These are phyloP conservation scores for Tylopilus vinaceipallidus DNA, from an alignment of 768 basidiomycete genomes.

Conservation along the genomic window DNA sequence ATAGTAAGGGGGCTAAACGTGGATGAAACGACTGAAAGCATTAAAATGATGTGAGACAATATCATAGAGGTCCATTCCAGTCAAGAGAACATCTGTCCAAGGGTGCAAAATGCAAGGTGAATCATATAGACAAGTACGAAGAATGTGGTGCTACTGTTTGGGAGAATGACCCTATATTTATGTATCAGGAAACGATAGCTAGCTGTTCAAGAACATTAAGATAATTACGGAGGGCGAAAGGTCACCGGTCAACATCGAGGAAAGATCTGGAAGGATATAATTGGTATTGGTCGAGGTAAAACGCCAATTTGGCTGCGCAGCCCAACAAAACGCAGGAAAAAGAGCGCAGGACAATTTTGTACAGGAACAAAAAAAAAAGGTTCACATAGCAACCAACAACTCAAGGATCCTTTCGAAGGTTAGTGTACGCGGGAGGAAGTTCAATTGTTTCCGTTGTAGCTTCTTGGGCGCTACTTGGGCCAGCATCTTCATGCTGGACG, in stretches of 20 bases:
- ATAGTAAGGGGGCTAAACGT: neutral
- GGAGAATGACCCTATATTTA: slow-evolving; percentile 3
- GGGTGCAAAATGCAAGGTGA: neutral
- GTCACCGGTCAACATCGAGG: neutral
- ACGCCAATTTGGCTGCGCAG: neutral
- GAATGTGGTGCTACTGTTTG: neutral
- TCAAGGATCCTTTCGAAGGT: slow-evolving; percentile 37
- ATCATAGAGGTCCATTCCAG: slow-evolving; percentile 9
- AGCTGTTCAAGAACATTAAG: neutral
- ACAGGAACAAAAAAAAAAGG: neutral
- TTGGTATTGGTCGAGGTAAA: slow-evolving; percentile 2
- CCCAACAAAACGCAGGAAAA: neutral
- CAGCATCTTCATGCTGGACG: slow-evolving; percentile 84
- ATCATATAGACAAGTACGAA: neutral
- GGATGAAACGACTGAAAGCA: neutral
- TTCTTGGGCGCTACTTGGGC: slow-evolving; percentile 34
- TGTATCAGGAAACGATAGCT: neutral
- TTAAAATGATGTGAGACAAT: neutral
- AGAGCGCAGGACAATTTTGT: neutral
- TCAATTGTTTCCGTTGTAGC: slow-evolving; percentile 69
- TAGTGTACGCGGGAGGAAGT: slow-evolving; percentile 80
- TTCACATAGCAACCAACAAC: neutral
- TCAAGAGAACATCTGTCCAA: slow-evolving; percentile 1
- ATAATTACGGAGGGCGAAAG: too few relatives aligned
- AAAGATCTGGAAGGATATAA: slow-evolving; percentile 1